Conservation (phyloP, 208 protist genomes). For the Trypanosoma lewisi region DNA sequence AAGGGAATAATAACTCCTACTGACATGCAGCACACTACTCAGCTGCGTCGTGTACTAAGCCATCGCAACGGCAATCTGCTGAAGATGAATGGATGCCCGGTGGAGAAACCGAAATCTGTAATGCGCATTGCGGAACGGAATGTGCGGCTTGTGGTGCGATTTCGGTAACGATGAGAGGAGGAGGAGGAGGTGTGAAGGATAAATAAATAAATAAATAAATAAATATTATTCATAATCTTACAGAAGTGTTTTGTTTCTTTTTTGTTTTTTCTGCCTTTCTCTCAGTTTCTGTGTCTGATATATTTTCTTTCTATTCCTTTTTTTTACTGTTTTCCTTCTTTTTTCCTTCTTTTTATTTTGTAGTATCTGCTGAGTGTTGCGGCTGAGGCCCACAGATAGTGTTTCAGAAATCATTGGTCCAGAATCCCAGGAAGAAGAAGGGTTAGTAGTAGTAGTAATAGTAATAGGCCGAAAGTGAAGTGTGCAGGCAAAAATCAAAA, state of each 20-base stretch:
- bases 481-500: no score
- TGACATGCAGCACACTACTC: slow-evolving; percentile 13
- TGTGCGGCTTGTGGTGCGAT: slow-evolving; percentile 25
- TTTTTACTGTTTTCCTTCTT: neutral
- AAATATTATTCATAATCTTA: neutral
- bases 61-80: slow-evolving; percentile 1
- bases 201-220: neutral
- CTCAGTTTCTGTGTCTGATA: neutral
- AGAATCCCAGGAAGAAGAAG: no score
- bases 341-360: neutral
- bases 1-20: neutral
- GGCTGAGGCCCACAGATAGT: neutral
- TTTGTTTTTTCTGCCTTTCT: neutral
- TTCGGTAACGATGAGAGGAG: slow-evolving; percentile 8
- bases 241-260: slow-evolving; percentile 1
- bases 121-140: slow-evolving; percentile 2
- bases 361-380: neutral
- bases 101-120: slow-evolving; percentile 17
- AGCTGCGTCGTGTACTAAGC: slow-evolving; percentile 9
- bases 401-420: neutral
- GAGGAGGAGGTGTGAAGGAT: neutral
- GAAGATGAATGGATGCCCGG: slow-evolving; percentile 25
- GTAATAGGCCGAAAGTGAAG: no score
- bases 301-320: neutral
- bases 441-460: no score